Conservation (phyloP, 139 green algal genomes). For the Chlamydomonas asymmetrica region DNA sequence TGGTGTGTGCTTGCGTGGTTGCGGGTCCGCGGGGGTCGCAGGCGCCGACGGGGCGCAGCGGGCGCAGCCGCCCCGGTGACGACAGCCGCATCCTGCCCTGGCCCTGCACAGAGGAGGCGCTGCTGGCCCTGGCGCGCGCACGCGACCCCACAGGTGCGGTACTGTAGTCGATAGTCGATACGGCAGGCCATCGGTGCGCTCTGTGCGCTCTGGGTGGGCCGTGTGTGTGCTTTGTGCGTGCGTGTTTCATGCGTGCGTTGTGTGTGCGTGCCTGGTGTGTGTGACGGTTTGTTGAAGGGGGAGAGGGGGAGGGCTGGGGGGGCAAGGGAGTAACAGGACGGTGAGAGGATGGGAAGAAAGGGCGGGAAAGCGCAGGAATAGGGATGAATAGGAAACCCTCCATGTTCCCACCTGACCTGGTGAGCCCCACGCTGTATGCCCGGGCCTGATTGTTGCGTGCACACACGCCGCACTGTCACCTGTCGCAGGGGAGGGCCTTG, state of each 20-base stretch:
- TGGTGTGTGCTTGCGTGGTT: too few species aligned
- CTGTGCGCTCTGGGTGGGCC: neutral
- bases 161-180: neutral
- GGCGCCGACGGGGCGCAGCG: too few species aligned
- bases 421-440: neutral
- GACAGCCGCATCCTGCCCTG: slow-evolving; percentile 20
- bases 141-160: slow-evolving; percentile 38
- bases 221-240: too few species aligned
- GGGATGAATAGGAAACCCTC: neutral
- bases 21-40: too few species aligned
- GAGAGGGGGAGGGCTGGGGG: neutral
- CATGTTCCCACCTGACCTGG: neutral
- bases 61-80: too few species aligned
- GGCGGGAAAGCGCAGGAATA: neutral
- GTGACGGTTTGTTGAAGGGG: neutral
- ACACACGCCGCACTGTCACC: neutral
- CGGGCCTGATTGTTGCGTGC: neutral
- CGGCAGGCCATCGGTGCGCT: neutral
- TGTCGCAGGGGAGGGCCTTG: slow-evolving; percentile 27
- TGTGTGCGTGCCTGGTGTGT: neutral
- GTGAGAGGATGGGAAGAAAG: neutral
- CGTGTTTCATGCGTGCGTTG: too few species aligned
- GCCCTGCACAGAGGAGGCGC: slow-evolving; percentile 52
- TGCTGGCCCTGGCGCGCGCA: slow-evolving; percentile 35
- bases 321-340: neutral